Conservation (phyloP, 805 yeast species). For the Ogataea paradorogensis region DNA sequence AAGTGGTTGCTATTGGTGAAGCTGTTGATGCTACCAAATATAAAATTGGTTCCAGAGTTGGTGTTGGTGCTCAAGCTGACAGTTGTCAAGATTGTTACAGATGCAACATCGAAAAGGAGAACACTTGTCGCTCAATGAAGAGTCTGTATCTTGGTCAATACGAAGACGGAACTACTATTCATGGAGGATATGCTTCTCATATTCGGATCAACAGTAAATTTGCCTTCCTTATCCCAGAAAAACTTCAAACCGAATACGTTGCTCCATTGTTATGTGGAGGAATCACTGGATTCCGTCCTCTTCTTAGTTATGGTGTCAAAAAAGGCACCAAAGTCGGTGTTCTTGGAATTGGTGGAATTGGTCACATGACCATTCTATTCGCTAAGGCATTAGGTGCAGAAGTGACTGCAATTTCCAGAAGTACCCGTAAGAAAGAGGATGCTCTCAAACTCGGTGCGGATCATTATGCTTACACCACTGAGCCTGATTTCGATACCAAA, state of each 20-base stretch:
- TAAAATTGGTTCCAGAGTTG: constrained; percentile 76
- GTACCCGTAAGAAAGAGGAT: constrained; percentile 46
- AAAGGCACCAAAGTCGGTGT: constrained; percentile 49
- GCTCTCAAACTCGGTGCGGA: constrained; percentile 56
- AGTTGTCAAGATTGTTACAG: constrained; percentile 62
- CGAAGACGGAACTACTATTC: constrained; percentile 35
- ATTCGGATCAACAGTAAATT: constrained; percentile 62
- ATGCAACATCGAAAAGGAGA: constrained; percentile 53
- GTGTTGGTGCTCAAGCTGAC: constrained; percentile 69
- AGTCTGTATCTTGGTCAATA: constrained; percentile 36
- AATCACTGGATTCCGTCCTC: constrained; percentile 66
- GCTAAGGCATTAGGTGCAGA: constrained; percentile 64
- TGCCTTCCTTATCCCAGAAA: constrained; percentile 62
- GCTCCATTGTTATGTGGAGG: constrained; percentile 83
- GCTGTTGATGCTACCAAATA: constrained; percentile 39
- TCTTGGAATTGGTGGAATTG: constrained; percentile 66
- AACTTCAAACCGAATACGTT: constrained; percentile 47
- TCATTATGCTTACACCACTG: constrained; percentile 49
- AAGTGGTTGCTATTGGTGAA: constrained; percentile 55
- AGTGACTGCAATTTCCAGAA: constrained; percentile 55
- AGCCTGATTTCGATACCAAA: constrained; percentile 34
- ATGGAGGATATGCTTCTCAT: constrained; percentile 71
- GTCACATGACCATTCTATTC: constrained; percentile 59
- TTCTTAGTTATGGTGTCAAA: constrained; percentile 43
- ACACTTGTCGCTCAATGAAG: constrained; percentile 36